Evolutionary conservation across 768 basidiomycete species (phyloP), one percentile per base, ranked within the genome.

Genomic region (Lactifluus rugatus): DNA sequence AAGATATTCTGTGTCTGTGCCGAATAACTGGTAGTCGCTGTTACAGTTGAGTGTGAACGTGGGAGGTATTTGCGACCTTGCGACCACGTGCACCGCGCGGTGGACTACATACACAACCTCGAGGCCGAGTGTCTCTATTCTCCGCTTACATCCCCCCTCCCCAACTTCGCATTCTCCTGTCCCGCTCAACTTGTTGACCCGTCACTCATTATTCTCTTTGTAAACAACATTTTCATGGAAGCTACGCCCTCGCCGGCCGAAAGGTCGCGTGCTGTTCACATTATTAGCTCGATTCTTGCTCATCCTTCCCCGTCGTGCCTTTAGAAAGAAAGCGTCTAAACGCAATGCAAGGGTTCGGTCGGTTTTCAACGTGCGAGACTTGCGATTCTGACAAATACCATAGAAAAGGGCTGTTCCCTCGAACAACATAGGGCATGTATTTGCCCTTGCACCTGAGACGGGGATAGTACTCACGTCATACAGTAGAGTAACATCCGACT

Each of bases 171-270:
- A 34, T 17, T 36, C 13, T 34, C 50, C 26, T 21, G 1, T 31
- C 37, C 31, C 19, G 19, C 56, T 32, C 55, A 34, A 34, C 42
- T 14, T 56, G 44, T 13, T 50, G 7, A 39, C 47, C 37, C 34
- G 49, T 47, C 56, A 52, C 26, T 52, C 57, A 31, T 57, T 49
- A 51, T 39, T 36, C 32, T 23, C 36, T 49, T 52, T 58, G 45
- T 49, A 52, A 58, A 52, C 57, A 52, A 28, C 57, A 17, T 32
- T 42, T 46, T 0, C 45, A 58, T 58, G 57, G 57, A 58, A 46
- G 36, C 25, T 39, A 58, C 57, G 44, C 57, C 57, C 39, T 58
- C 57, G 31, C 57, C 57, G 13, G 57, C 57, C 36, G 50, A 58
- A 58, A 58, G 57, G 57, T 58, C 57, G 57, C 51, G 50, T 58